These are phyloP conservation scores for Dictyostelium discoideum DNA, from an alignment of 78 protist species.

Conservation along the genomic window DNA sequence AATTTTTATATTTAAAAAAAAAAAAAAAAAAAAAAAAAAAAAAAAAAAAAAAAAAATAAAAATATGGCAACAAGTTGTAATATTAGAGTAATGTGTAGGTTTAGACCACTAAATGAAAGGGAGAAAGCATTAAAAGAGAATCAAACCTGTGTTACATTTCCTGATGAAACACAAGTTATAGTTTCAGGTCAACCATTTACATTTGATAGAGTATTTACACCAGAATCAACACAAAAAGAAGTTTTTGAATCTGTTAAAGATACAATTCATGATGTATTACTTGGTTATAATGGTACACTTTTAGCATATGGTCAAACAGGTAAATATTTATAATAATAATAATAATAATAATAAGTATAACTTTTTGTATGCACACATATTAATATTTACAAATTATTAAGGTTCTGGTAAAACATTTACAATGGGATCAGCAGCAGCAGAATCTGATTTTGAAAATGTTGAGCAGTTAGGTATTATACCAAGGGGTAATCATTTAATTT, in stretches of 20 bases:
- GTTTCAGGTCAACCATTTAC: slow-evolving; percentile 39
- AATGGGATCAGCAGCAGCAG: slow-evolving; percentile 63
- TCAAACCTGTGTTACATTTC: slow-evolving; percentile 6
- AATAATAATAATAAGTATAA: too few relatives aligned
- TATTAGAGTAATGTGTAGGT: slow-evolving; percentile 21
- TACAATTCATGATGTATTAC: slow-evolving; percentile 49
- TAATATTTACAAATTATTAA: too few relatives aligned
- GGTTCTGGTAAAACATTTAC: slow-evolving; percentile 56
- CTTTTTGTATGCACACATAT: too few relatives aligned
- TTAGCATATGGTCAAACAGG: slow-evolving; percentile 85
- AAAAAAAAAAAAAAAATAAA: neutral
- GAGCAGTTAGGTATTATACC: slow-evolving; percentile 78
- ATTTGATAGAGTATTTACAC: slow-evolving; percentile 72
- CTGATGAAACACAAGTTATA: slow-evolving; percentile 41
- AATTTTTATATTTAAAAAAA: too few relatives aligned
- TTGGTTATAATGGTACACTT: slow-evolving; percentile 84
- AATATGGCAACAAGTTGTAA: slow-evolving; percentile 1
- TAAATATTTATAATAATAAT: neutral
- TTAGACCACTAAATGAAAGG: slow-evolving; percentile 47
- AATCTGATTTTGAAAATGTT: neutral
- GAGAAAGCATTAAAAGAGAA: slow-evolving; percentile 24
- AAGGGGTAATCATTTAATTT: slow-evolving; percentile 57
- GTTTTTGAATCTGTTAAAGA: slow-evolving; percentile 21
- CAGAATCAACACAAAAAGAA: slow-evolving; percentile 59
- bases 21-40: too few relatives aligned